Evolutionary conservation across 257 asterid species (phyloP).

Genomic region (Vinca minor): DNA sequence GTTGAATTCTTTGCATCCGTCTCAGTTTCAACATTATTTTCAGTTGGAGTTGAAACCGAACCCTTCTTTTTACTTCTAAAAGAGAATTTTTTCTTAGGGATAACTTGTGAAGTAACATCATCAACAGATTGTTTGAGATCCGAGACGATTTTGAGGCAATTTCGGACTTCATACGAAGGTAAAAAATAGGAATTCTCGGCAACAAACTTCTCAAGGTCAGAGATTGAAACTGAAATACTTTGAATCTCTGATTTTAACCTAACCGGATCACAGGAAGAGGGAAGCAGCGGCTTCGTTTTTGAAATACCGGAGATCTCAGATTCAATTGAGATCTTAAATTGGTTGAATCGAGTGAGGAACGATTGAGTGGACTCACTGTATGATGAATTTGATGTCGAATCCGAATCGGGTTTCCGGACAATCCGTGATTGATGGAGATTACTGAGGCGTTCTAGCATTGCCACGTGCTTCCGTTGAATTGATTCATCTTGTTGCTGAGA

Average conservation of each 20-base stretch:
- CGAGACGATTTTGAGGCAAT: no score
- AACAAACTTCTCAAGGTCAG: no score
- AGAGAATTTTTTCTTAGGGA: conserved; percentile 80
- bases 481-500: conserved; percentile 11
- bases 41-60: conserved; percentile 8
- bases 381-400: conserved; percentile 13
- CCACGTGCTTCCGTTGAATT: conserved; percentile 57
- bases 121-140: no score
- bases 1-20: conserved; percentile 17
- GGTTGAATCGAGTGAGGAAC: no score
- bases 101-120: no score
- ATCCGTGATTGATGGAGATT: conserved; percentile 58
- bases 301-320: conserved; percentile 42
- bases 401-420: conserved; percentile 28
- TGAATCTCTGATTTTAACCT: conserved; percentile 44
- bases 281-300: conserved; percentile 22
- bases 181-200: no score
- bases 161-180: no score
- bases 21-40: conserved; percentile 9
- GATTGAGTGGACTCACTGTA: conserved; percentile 39
- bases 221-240: no score
- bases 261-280: conserved; percentile 16
- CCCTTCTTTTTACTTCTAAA: conserved; percentile 58
- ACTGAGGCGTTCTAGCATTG: no score
- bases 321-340: conserved; percentile 59